Base-by-base conservation (phyloP, 768 basidiomycete species). In the Paxillus involutus region DNA sequence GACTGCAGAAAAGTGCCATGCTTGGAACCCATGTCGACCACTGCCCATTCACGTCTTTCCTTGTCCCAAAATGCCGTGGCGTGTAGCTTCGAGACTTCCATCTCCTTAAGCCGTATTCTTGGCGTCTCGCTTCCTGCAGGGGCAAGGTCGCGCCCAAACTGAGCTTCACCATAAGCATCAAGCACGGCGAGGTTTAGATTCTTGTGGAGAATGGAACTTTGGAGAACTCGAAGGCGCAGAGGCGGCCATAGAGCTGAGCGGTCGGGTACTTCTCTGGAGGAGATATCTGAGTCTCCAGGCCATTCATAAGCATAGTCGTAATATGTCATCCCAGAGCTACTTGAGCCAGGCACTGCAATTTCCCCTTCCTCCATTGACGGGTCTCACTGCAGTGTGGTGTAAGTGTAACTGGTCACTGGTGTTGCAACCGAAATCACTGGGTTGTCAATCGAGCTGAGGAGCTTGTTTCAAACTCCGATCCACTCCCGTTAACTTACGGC, bases 1-100 rank as follows among this genome's bases (percentile, higher is more conserved):
- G 57, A 51, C 17, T 65, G 61, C n/a, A 89, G 51, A 65, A 85
- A 92, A 0, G 91, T 92, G 4, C 91, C 91, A 59, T 94, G 91
- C 68, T 84, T 87, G 49, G 88, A 89, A 10, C 89, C 91, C 85
- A 89, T 89, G 65, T 94, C 91, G 10, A 91, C 89, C 30, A 89
- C 72, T 3, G 80, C 78, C 90, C 90, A 93, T 53, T 81, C 79
- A 13, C 71, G 66, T 51, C 80, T 75, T 29, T 68, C 67, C 33
- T 73, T 71, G 64, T 91, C 85, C 85, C 85, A 91, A 63, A 81
- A 93, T 1, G 80, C 73, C 3, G 85, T 88, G 9, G 89, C 86
- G 63, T 94, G 91, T 49, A 87, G 59, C 69, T 92, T 93, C 3
- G 88, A 91, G 11, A 92, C 89, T 56, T 81, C 80, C 84, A 94